Evolutionary conservation across 306 rosid species (phyloP).

Genomic region (Pachyrhizus erosus): DNA sequence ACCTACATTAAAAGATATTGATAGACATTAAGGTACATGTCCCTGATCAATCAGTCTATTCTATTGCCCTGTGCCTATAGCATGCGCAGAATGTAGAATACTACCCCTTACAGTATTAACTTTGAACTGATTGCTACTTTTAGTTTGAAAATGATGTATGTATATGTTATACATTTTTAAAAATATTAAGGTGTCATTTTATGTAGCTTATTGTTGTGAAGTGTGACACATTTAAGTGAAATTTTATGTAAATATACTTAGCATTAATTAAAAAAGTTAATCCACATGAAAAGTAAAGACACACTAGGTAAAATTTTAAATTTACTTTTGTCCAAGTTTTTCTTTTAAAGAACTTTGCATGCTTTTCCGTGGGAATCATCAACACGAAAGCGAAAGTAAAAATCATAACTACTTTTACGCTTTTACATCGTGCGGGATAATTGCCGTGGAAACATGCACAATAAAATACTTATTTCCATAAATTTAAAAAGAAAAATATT

Average conservation of each 20-base stretch:
- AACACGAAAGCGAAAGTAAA: not conserved
- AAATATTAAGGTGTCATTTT: not conserved
- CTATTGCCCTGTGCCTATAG: conserved; percentile 54
- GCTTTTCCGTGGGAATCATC: not conserved
- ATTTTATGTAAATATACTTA: not conserved
- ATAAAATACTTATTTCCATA: not conserved
- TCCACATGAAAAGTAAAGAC: not conserved
- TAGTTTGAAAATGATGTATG: conserved; percentile 55
- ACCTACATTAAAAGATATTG: conserved; percentile 48
- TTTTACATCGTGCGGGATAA: conserved; percentile 1
- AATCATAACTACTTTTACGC: not conserved
- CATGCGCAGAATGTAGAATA: conserved; percentile 65
- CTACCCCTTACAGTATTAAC: conserved; percentile 48
- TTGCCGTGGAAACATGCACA: conserved; percentile 17
- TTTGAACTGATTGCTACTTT: conserved; percentile 46
- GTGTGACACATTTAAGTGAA: not conserved
- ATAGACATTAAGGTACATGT: conserved; percentile 47
- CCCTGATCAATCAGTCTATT: conserved; percentile 53
- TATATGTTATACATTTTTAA: not conserved
- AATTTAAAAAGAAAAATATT: not conserved
- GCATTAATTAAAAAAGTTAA: not conserved
- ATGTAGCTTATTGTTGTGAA: not conserved
- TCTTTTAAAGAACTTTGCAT: not conserved
- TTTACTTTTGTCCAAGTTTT: not conserved
- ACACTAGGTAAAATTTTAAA: not conserved